These are phyloP conservation scores for Aspergillaceae sp. DNA, from an alignment of 2,329 filamentous ascomycete genomes.

Conservation along the genomic window DNA sequence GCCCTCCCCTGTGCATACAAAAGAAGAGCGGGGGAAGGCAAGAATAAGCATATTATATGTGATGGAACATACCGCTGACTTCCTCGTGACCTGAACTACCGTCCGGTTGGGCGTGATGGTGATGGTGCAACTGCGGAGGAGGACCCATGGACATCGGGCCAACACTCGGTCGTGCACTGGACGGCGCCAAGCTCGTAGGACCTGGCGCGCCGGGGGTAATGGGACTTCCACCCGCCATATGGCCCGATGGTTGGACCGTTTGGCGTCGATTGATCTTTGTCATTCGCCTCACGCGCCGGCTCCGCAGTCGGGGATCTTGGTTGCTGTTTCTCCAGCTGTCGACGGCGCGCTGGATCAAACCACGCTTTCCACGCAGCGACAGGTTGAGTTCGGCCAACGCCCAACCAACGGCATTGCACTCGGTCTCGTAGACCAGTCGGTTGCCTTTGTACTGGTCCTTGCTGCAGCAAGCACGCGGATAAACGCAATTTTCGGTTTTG, in stretches of 20 bases:
- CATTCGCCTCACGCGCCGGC: conserved; percentile 85
- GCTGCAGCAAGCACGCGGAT: conserved; percentile 84
- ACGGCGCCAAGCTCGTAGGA: conserved; percentile 46
- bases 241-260: conserved; percentile 53
- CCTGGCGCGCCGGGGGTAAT: conserved; percentile 57
- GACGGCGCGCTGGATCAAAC: conserved; percentile 90
- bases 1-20: conserved; percentile 1
- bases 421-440: conserved; percentile 89
- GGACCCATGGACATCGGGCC: conserved; percentile 61
- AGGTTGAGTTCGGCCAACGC: conserved; percentile 88
- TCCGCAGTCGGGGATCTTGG: conserved; percentile 83
- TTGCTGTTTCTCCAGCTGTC: conserved; percentile 99
- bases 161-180: conserved; percentile 24
- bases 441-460: conserved; percentile 98
- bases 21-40: background rate
- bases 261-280: conserved; percentile 91
- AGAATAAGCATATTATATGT: conserved; percentile 57
- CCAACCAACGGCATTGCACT: conserved; percentile 99
- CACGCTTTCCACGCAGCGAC: conserved; percentile 82
- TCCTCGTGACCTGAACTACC: conserved; percentile 55
- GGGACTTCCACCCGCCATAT: conserved; percentile 56
- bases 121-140: conserved; percentile 58
- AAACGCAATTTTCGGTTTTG: conserved; percentile 97
- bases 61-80: conserved; percentile 96
- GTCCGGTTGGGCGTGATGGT: conserved; percentile 64